Evolutionary conservation across 2,329 filamentous ascomycete species (phyloP), one percentile per base, ranked within the genome.

Genomic region (Epichloe scottii): DNA sequence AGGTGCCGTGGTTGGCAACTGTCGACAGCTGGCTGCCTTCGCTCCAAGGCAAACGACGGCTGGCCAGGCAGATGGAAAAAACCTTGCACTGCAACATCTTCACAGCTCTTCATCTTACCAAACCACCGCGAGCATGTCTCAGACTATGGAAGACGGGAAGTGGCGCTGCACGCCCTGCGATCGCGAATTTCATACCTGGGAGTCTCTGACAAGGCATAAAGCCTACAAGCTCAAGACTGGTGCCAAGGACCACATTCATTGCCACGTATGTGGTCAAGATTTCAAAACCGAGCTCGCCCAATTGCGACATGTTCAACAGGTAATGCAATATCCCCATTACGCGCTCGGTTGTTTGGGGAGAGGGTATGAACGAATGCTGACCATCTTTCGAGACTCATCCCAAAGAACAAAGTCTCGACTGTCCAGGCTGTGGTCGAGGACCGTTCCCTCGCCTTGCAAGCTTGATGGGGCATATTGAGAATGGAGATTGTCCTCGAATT

Each of bases 381-480:
- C 35, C 19, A 23, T 39, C 15, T 37, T 30, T 49, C 39, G 39
- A 44, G 17, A 47, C 35, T 19, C 40, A 44, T 51, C 63, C 65
- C 5, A 55, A 65, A 12, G 56, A 62, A 17, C 71, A 75, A 49
- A 53, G 67, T 2, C 64, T 79, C 1, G 45, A 55, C 3, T 79
- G 76, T 46, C 73, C 74, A 1, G 75, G 70, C 26, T 79, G 76
- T 52, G 48, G 58, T 0, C 53, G 58, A 0, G 62, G 57, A 2
- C 60, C 60, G 1, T 77, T 75, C 51, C 45, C 34, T 0, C 62
- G 65, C 1, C 61, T 71, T 0, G 63, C 66, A 1, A 54, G 48
- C 0, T 66, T 76, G 37, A 66, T 78, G 49, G 38, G 53, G 1
- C 76, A 79, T 47, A 64, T 79, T 3, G 74, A 79, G 58, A 55